Evolutionary conservation across 2,329 filamentous ascomycete species (phyloP).

Genomic region (Catunica adiposa): DNA sequence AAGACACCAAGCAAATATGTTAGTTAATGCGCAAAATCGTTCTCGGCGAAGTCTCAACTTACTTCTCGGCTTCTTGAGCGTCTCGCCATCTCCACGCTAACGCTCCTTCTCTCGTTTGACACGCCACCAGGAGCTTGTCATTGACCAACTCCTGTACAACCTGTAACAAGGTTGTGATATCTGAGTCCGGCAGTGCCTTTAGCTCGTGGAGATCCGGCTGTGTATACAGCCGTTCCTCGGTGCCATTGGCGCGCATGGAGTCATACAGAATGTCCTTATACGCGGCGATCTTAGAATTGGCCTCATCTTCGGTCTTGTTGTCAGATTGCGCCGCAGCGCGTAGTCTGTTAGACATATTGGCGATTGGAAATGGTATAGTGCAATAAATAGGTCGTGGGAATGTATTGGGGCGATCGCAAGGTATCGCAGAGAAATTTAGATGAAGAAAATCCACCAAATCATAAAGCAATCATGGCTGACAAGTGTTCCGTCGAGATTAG

Average conservation of each 20-base stretch:
- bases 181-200: slow-evolving; percentile 39
- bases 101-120: slow-evolving; percentile 25
- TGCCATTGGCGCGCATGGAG: slow-evolving; percentile 33
- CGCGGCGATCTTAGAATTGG: slow-evolving; percentile 28
- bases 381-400: neutral
- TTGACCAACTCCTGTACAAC: slow-evolving; percentile 42
- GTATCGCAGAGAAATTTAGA: neutral
- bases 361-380: neutral
- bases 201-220: slow-evolving; percentile 42
- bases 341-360: slow-evolving; percentile 11
- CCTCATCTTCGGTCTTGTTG: slow-evolving; percentile 13
- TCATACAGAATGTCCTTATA: slow-evolving; percentile 43
- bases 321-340: slow-evolving; percentile 4
- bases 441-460: neutral
- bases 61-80: slow-evolving; percentile 46
- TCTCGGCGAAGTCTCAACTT: slow-evolving; percentile 16
- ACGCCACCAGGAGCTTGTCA: slow-evolving; percentile 41
- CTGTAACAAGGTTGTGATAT: slow-evolving; percentile 36
- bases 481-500: too few species aligned
- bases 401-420: neutral
- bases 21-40: neutral
- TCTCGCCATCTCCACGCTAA: slow-evolving; percentile 43
- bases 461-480: too few species aligned
- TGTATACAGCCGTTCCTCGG: slow-evolving; percentile 34
- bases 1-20: neutral